Conservation (phyloP, 768 basidiomycete genomes). For the Boletus vermiculosoides region DNA sequence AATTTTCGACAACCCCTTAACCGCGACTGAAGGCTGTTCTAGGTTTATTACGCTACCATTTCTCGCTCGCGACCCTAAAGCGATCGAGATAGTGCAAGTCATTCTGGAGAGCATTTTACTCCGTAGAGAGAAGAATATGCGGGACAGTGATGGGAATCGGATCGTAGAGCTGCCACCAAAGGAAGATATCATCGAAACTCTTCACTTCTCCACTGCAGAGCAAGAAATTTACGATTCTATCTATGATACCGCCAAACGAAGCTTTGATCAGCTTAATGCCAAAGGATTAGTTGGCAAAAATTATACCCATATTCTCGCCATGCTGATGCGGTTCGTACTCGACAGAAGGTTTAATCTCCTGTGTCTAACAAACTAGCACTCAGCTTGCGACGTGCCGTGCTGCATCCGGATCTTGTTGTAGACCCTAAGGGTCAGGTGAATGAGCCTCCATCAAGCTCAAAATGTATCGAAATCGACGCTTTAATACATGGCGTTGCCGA, state of each 20-base stretch:
- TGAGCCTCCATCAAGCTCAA: slow-evolving; percentile 31
- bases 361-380: slow-evolving; percentile 7
- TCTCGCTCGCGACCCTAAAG: slow-evolving; percentile 85
- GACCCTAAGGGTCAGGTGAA: slow-evolving; percentile 43
- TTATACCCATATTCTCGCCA: slow-evolving; percentile 86
- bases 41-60: slow-evolving; percentile 93
- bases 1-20: neutral
- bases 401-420: slow-evolving; percentile 85
- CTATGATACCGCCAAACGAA: slow-evolving; percentile 72
- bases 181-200: slow-evolving; percentile 67
- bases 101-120: slow-evolving; percentile 87
- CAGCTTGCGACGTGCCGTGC: slow-evolving; percentile 86
- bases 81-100: slow-evolving; percentile 92
- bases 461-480: slow-evolving; percentile 54
- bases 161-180: slow-evolving; percentile 90
- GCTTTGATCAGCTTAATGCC: slow-evolving; percentile 76
- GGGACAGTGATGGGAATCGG: slow-evolving; percentile 76
- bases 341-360: neutral
- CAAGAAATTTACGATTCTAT: slow-evolving; percentile 87
- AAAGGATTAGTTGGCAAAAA: slow-evolving; percentile 79
- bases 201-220: slow-evolving; percentile 82
- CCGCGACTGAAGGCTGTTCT: slow-evolving; percentile 5
- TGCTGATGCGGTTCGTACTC: slow-evolving; percentile 80
- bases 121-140: slow-evolving; percentile 91
- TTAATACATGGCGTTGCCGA: slow-evolving; percentile 55